Evolutionary conservation across 805 yeast genomes (phyloP).

Genomic region (Cyberlindnera galapagoensis): DNA sequence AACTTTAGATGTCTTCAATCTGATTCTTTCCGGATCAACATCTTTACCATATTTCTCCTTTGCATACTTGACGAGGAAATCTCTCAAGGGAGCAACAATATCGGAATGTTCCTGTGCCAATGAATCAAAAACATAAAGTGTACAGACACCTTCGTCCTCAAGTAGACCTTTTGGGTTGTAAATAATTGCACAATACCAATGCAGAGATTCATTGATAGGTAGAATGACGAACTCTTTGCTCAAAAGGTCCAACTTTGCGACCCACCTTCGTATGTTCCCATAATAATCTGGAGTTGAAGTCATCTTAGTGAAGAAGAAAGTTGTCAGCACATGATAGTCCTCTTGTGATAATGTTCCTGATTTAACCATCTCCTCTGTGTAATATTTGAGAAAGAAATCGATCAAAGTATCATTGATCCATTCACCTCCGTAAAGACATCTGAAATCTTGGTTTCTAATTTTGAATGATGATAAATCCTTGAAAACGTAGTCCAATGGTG

Average conservation of each 20-base stretch:
- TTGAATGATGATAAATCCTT: slow-evolving; percentile 47
- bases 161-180: slow-evolving; percentile 39
- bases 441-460: slow-evolving; percentile 65
- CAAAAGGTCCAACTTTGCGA: slow-evolving; percentile 58
- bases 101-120: slow-evolving; percentile 51
- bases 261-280: slow-evolving; percentile 70
- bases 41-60: slow-evolving; percentile 48
- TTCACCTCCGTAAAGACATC: slow-evolving; percentile 69
- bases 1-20: slow-evolving; percentile 45
- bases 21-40: slow-evolving; percentile 40
- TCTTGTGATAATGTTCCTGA: slow-evolving; percentile 25
- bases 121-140: slow-evolving; percentile 63
- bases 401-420: slow-evolving; percentile 89
- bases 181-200: slow-evolving; percentile 84
- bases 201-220: slow-evolving; percentile 76
- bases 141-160: slow-evolving; percentile 12
- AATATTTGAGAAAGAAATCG: slow-evolving; percentile 72
- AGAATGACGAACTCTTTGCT: slow-evolving; percentile 55
- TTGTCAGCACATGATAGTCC: slow-evolving; percentile 58
- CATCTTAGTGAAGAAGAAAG: slow-evolving; percentile 75
- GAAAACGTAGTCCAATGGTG: slow-evolving; percentile 44
- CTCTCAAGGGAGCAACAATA: slow-evolving; percentile 45
- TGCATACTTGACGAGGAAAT: slow-evolving; percentile 63
- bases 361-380: slow-evolving; percentile 31
- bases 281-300: slow-evolving; percentile 42